phyloP scores from a whole-genome alignment of 208 protist species.

The Acanthamoeba healyi region DNA sequence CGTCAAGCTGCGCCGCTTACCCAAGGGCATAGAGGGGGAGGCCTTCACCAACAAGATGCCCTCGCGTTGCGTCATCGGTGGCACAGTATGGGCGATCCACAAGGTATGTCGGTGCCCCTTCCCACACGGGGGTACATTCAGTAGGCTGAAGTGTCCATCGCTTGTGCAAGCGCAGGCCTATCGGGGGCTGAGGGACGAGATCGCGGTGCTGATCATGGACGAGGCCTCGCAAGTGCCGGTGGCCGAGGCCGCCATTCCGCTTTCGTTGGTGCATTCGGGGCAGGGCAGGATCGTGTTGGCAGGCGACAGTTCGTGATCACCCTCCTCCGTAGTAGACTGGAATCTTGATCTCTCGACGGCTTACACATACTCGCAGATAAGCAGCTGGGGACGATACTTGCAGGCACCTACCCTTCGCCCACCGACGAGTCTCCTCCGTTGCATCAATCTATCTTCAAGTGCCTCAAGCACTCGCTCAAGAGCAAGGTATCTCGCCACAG shows the following conservation, averaged over 20 bases:
- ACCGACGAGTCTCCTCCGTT: neutral
- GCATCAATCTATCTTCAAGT: constrained; percentile 28
- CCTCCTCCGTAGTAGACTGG: neutral
- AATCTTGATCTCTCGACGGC: neutral
- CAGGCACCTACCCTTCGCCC: neutral
- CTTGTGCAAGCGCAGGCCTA: constrained; percentile 28
- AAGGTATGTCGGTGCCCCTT: too few relatives aligned
- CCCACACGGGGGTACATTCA: neutral
- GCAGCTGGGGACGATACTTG: constrained; percentile 9
- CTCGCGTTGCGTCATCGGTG: neutral
- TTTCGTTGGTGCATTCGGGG: neutral
- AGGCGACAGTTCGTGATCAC: neutral
- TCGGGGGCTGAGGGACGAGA: neutral
- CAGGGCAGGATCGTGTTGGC: neutral
- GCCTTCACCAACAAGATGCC: neutral
- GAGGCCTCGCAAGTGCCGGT: constrained; percentile 20
- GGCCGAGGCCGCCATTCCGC: constrained; percentile 4
- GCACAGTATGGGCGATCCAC: constrained; percentile 23
- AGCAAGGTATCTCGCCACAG: neutral
- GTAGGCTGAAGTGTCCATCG: too few relatives aligned
- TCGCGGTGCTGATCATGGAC: constrained; percentile 8
- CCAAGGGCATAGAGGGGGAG: neutral
- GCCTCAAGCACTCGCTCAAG: constrained; percentile 22
- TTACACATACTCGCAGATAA: neutral
- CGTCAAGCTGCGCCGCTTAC: neutral